A percentile compares a stretch with the other conserved stretches of the same genome.
Evolutionary conservation across 164 flowering plant genomes (phyloP).

Genomic region (Vitis amurensis): DNA sequence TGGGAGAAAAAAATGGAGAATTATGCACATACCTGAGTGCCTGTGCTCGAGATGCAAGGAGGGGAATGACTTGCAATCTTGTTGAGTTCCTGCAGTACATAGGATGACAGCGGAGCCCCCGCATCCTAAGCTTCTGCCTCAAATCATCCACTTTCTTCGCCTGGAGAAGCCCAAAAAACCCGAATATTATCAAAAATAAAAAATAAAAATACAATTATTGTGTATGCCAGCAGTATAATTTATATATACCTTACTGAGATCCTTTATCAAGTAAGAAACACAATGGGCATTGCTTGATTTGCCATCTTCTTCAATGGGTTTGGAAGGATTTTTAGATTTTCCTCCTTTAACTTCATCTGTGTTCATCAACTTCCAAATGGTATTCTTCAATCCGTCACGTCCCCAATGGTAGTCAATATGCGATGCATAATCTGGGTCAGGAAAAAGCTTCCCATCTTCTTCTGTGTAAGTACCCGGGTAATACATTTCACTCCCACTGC

Average conservation of each 20-base stretch:
- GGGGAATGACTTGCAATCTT: conserved; percentile 80
- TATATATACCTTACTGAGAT: conserved; percentile 57
- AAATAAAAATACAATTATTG: neutral
- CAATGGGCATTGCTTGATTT: conserved; percentile 73
- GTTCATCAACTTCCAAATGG: conserved; percentile 75
- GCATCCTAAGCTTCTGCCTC: conserved; percentile 92
- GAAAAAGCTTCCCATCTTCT: conserved; percentile 53
- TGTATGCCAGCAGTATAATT: neutral
- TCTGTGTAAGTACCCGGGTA: conserved; percentile 67
- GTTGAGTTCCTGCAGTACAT: conserved; percentile 93
- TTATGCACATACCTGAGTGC: conserved; percentile 74
- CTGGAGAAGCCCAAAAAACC: conserved; percentile 33
- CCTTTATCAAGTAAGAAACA: conserved; percentile 63
- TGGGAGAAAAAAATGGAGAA: neutral
- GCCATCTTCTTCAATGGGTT: conserved; percentile 59
- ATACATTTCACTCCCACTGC: conserved; percentile 91
- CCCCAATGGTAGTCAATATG: conserved; percentile 97
- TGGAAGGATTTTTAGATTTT: conserved; percentile 19
- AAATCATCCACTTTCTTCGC: conserved; percentile 78
- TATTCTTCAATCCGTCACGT: conserved; percentile 74
- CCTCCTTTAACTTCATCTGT: conserved; percentile 38
- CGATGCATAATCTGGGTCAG: conserved; percentile 78
- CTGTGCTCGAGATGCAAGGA: conserved; percentile 92
- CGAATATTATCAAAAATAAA: conserved; percentile 5
- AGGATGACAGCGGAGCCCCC: conserved; percentile 91